Base-by-base conservation (phyloP, 2,329 filamentous ascomycete genomes). In the Fusarium agapanthi region DNA sequence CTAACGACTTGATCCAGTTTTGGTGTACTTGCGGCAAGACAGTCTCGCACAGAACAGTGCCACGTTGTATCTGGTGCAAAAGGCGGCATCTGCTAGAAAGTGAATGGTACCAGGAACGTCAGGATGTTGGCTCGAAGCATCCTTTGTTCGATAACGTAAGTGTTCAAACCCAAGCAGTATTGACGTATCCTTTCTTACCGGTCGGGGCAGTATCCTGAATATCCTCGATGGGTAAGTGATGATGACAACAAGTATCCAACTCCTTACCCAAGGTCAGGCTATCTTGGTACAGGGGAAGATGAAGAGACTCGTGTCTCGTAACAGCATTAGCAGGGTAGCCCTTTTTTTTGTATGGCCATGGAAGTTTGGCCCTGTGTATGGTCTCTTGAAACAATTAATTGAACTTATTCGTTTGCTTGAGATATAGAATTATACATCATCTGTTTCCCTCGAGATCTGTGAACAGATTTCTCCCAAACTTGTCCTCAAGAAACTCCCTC, bases 11-110 rank as follows among this genome's bases (percentile, higher is more conserved):
- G 1, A 10, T 43, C 1, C 7, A 75, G 73, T 44, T 69, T 18
- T 75, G 70, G 73, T 75, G 73, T 24, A 54, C 30, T 0, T 75
- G 73, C 18, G 73, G 64, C 3, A 70, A 35, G 4, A 44, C 26
- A 0, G 59, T 73, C 7, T 22, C 51, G 0, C 37, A 64, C 2
- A 38, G 22, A 7, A 63, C 61, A 2, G 18, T 51, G 0, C 34
- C 63, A 0, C 57, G 73, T 11, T 75, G 73, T 7, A 74, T 53
- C 5, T 74, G 67, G 73, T 75, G 73, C 18, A 74, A 47, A 40
- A 58, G 73, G 4, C 61, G 70, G 1, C 73, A 75, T 26, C 18
- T 67, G 0, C 61, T 58, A 34, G 67, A 75, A 16, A 16, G 11
- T 1, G 44, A 75, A 28, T 75, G 73, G 72, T 11, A 24, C 5